phyloP scores from a whole-genome alignment of 441 rosid genomes.

The Erysimum pusillum region DNA sequence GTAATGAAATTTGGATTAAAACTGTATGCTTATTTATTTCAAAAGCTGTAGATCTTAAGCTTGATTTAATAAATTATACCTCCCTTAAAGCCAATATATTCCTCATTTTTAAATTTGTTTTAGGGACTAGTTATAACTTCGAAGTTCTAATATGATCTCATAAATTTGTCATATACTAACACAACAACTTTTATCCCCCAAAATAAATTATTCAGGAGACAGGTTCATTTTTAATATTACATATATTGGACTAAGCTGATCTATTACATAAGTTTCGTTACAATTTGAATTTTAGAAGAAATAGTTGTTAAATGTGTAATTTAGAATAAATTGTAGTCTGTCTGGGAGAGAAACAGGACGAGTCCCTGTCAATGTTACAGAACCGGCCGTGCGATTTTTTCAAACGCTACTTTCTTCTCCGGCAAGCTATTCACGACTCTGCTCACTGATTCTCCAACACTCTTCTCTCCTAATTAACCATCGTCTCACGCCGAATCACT shows the following conservation, averaged over 20 bases:
- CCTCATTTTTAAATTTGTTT: neutral
- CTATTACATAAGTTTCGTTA: neutral
- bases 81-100: constrained; percentile 7
- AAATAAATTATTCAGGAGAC: too few relatives aligned
- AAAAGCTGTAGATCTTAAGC: constrained; percentile 12
- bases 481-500: neutral
- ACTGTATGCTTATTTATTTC: constrained; percentile 17
- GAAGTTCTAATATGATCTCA: neutral
- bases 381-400: constrained; percentile 22
- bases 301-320: neutral
- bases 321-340: neutral
- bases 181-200: neutral
- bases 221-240: too few relatives aligned
- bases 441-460: neutral
- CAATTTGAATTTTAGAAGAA: constrained; percentile 1
- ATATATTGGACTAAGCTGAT: neutral
- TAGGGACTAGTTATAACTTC: neutral
- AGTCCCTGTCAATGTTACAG: neutral
- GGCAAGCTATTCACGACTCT: constrained; percentile 34
- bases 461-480: neutral
- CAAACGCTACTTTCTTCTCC: constrained; percentile 42
- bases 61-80: neutral
- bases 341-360: neutral
- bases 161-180: neutral
- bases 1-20: neutral